Conservation (phyloP, 1,284 basidiomycete genomes). For the Xanthoconium separans region DNA sequence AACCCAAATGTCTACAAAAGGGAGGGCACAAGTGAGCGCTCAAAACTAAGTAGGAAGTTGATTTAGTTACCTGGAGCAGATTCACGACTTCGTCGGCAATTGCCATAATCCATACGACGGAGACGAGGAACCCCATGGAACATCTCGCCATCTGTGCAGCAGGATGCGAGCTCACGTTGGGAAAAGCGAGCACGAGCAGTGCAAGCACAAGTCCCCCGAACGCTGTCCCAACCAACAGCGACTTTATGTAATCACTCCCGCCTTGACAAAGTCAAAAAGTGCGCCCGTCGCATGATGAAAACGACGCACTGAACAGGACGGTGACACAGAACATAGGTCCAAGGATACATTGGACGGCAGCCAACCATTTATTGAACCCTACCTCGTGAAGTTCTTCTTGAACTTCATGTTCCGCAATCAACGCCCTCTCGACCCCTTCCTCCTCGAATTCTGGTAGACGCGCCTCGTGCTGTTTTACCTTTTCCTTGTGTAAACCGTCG, state of each 20-base stretch:
- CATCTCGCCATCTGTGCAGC: constrained; percentile 73
- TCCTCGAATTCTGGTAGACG: constrained; percentile 64
- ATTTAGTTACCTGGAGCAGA: constrained; percentile 67
- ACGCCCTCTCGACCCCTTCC: constrained; percentile 56
- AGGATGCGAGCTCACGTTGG: constrained; percentile 58
- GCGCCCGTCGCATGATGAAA: constrained; percentile 3
- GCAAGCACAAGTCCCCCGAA: constrained; percentile 56
- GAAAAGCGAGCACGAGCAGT: constrained; percentile 57
- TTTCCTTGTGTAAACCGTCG: constrained; percentile 44
- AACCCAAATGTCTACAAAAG: constrained; percentile 77
- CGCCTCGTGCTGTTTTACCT: constrained; percentile 28
- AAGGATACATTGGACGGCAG: constrained; percentile 74
- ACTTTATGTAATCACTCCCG: constrained; percentile 50
- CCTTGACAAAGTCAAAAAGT: constrained; percentile 39
- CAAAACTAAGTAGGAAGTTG: not conserved
- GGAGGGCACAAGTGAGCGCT: constrained; percentile 8
- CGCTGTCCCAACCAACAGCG: constrained; percentile 56
- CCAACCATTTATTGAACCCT: constrained; percentile 79
- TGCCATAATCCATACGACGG: constrained; percentile 93
- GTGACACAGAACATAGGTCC: constrained; percentile 78
- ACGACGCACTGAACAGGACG: constrained; percentile 69
- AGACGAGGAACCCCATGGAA: constrained; percentile 84
- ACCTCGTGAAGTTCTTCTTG: constrained; percentile 63
- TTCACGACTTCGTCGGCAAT: constrained; percentile 93
- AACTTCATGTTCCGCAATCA: constrained; percentile 66